These are phyloP conservation scores for Jimgerdemannia lactiflua DNA, from an alignment of 192 early-diverging fungal species.

Conservation along the genomic window DNA sequence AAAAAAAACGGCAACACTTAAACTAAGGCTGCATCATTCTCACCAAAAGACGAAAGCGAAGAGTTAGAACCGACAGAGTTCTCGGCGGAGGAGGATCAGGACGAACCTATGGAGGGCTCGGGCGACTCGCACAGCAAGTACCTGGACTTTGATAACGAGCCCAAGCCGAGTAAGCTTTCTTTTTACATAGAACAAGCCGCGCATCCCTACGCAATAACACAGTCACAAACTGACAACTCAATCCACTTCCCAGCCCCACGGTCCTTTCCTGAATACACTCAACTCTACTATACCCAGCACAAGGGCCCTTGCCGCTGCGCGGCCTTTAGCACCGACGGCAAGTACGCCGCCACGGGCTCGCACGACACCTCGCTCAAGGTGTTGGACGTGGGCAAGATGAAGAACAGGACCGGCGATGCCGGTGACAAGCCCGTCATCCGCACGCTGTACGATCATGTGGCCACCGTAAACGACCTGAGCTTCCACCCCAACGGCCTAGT, in stretches of 20 bases:
- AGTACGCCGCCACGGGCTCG: conserved; percentile 87
- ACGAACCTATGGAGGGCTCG: not conserved
- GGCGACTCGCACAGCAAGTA: not conserved
- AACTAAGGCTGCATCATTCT: too few relatives aligned
- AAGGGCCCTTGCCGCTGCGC: conserved; percentile 29
- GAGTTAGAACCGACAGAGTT: conserved; percentile 35
- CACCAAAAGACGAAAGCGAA: conserved; percentile 19
- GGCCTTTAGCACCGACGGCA: conserved; percentile 58
- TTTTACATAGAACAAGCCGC: too few relatives aligned
- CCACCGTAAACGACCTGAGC: conserved; percentile 75
- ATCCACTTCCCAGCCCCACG: conserved; percentile 8
- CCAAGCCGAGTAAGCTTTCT: not conserved
- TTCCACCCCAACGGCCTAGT: conserved; percentile 94
- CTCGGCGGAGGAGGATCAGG: not conserved
- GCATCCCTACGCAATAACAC: too few relatives aligned
- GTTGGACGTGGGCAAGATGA: conserved; percentile 83
- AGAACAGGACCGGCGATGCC: conserved; percentile 56
- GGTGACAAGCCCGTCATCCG: conserved; percentile 86
- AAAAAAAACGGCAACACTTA: too few relatives aligned
- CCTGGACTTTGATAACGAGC: not conserved
- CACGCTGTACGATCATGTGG: conserved; percentile 86
- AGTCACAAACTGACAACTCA: not conserved
- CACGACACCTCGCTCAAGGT: conserved; percentile 88
- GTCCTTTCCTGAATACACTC: conserved; percentile 27
- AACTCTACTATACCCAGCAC: conserved; percentile 32